Conservation (phyloP, 352 stramenopile species). For the Phytophthora pluvialis region DNA sequence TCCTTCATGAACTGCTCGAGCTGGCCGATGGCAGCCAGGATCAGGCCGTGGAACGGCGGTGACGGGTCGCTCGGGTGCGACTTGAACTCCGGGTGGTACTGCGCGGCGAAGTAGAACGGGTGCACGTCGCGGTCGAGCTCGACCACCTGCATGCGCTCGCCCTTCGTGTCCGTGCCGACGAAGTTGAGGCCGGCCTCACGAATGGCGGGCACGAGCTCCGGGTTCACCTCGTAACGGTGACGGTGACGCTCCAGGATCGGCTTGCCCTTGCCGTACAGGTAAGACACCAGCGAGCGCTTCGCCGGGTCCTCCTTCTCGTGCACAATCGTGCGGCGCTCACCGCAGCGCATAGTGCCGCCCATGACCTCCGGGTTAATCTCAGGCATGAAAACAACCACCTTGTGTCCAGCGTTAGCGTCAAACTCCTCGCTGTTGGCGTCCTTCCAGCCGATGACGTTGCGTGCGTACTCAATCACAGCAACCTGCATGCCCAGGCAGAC, state of each 20-base stretch:
- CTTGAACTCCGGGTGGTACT: conserved; percentile 99
- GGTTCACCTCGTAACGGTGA: conserved; percentile 99
- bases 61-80: conserved; percentile 95
- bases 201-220: conserved; percentile 92
- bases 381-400: conserved; percentile 99
- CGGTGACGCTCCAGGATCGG: conserved; percentile 97
- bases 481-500: conserved; percentile 98
- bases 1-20: conserved; percentile 73
- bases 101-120: conserved; percentile 99
- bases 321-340: conserved; percentile 95
- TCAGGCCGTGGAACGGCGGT: conserved; percentile 97
- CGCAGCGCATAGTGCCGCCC: conserved; percentile 99
- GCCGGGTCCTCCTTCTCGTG: conserved; percentile 80
- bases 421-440: conserved; percentile 98
- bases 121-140: conserved; percentile 96
- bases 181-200: conserved; percentile 96
- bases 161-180: conserved; percentile 97
- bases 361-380: conserved; percentile 98
- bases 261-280: conserved; percentile 90
- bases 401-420: conserved; percentile 82
- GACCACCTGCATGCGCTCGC: conserved; percentile 98
- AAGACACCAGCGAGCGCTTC: conserved; percentile 89
- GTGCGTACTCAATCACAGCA: conserved; percentile 97
- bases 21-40: conserved; percentile 90
- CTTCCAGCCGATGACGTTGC: conserved; percentile 93